These are phyloP conservation scores for Forsythia suspensa DNA, from an alignment of 257 asterid genomes.

Conservation along the genomic window DNA sequence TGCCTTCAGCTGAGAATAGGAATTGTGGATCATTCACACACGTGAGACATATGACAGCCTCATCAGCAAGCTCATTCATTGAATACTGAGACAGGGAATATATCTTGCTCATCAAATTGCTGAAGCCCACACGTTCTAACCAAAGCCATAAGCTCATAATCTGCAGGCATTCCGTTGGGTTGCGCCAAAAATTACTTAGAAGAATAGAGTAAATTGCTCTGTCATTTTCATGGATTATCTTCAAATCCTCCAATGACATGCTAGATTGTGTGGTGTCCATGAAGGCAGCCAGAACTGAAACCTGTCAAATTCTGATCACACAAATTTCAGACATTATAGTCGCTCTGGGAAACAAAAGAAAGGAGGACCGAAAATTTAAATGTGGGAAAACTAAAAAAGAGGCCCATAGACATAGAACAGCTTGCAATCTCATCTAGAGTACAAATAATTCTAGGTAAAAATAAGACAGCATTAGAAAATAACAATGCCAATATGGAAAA, in stretches of 20 bases:
- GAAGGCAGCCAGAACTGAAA: neutral
- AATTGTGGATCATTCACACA: conserved; percentile 18
- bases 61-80: conserved; percentile 46
- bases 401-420: neutral
- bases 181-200: conserved; percentile 42
- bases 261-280: conserved; percentile 30
- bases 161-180: conserved; percentile 49
- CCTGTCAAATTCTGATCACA: conserved; percentile 36
- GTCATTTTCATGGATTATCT: conserved; percentile 40
- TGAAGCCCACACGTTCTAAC: conserved; percentile 44
- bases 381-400: neutral
- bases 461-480: no score
- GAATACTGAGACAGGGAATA: conserved; percentile 28
- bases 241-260: conserved; percentile 34
- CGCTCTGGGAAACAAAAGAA: neutral
- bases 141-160: conserved; percentile 62
- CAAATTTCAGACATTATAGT: neutral
- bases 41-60: conserved; percentile 50
- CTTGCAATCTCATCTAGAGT: neutral
- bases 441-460: no score
- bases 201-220: conserved; percentile 52
- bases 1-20: conserved; percentile 9
- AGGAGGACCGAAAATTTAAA: neutral
- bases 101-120: conserved; percentile 30
- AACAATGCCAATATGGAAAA: no score